Evolutionary conservation across 78 protist species (phyloP).

Genomic region (Dictyostelium intermedium): DNA sequence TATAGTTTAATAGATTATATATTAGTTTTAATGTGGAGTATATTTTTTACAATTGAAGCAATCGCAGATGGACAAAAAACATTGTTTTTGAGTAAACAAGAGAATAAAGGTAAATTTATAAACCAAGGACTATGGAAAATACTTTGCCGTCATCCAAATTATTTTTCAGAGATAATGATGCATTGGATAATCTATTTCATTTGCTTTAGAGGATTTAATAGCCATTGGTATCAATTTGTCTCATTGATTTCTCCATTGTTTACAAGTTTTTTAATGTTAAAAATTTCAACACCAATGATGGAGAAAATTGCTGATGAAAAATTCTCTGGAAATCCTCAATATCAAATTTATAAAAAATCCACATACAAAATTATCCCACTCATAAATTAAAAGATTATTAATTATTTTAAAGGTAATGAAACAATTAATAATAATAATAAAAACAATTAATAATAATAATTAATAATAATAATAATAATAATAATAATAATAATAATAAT

Average conservation of each 20-base stretch:
- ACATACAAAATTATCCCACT: constrained; percentile 21
- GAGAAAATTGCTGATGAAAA: constrained; percentile 7
- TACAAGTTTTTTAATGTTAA: constrained; percentile 1
- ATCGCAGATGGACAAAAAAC: constrained; percentile 49
- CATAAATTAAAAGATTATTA: neutral
- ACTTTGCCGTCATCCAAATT: constrained; percentile 52
- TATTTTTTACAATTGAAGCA: neutral
- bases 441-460: neutral
- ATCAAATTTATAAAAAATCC: constrained; percentile 5
- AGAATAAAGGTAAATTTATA: constrained; percentile 16
- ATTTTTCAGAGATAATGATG: constrained; percentile 27
- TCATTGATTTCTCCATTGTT: neutral
- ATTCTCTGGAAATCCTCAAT: neutral
- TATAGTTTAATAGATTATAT: neutral
- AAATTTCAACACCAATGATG: constrained; percentile 50
- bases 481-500: too few relatives aligned
- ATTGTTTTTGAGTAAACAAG: neutral
- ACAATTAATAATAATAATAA: neutral
- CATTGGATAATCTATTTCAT: constrained; percentile 1
- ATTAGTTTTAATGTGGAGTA: neutral
- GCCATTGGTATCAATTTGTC: neutral
- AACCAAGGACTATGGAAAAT: constrained; percentile 29
- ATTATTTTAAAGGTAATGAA: neutral
- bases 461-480: too few relatives aligned
- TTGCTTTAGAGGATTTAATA: neutral